Percentiles rank a stretch among this genome's conserved stretches.
Conservation (phyloP, 441 rosid species). For the Euphorbia schlechtendalii region DNA sequence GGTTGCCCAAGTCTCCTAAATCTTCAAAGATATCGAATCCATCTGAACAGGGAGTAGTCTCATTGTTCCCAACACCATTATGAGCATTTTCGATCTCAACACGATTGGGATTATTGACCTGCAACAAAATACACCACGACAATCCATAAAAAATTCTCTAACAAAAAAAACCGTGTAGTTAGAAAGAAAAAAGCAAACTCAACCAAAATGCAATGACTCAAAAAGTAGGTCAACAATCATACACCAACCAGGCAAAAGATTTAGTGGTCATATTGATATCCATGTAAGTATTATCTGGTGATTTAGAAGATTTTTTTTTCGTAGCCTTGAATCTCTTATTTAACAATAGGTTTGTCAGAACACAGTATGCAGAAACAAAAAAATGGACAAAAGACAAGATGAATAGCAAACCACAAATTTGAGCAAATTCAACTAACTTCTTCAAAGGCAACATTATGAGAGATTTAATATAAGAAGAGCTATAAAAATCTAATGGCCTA, state of each 20-base stretch:
- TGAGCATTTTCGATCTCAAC: not conserved
- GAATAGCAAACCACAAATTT: not conserved
- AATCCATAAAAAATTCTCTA: not conserved
- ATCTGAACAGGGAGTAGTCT: constrained; percentile 10
- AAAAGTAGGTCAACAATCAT: not conserved
- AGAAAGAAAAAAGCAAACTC: not conserved
- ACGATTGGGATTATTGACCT: constrained; percentile 6
- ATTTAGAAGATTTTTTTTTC: no score
- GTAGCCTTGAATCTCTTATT: no score
- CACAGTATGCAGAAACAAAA: no score
- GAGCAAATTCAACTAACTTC: not conserved
- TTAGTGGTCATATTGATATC: not conserved
- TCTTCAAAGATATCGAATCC: constrained; percentile 22
- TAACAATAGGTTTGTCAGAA: no score
- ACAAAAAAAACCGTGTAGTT: not conserved
- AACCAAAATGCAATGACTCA: not conserved
- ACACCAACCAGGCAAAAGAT: not conserved
- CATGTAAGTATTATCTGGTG: no score
- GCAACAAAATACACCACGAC: constrained; percentile 11
- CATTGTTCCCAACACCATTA: not conserved
- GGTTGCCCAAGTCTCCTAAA: constrained; percentile 31
- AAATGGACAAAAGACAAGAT: no score
- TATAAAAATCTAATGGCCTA: not conserved
- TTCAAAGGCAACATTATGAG: not conserved
- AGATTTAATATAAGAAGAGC: not conserved